These are phyloP conservation scores for Ogataea corticis DNA, from an alignment of 805 yeast species.

Conservation along the genomic window DNA sequence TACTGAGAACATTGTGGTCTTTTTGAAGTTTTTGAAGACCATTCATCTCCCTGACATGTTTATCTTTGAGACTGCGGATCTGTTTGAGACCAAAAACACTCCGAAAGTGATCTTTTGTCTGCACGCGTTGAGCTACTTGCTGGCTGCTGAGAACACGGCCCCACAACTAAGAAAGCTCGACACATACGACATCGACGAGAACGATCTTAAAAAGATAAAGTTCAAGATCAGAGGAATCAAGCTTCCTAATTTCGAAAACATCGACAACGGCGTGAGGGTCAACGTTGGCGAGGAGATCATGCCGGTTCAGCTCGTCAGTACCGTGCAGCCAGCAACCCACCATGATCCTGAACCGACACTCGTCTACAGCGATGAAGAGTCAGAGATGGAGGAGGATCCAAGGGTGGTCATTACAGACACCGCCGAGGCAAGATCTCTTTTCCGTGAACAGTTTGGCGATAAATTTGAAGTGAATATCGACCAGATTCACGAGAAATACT, in stretches of 20 bases:
- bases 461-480: slow-evolving; percentile 26
- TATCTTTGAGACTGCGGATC: slow-evolving; percentile 87
- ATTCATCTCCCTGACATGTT: slow-evolving; percentile 84
- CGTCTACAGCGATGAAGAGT: neutral
- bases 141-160: slow-evolving; percentile 57
- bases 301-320: slow-evolving; percentile 16
- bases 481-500: slow-evolving; percentile 32
- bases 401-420: slow-evolving; percentile 16
- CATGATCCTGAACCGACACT: neutral
- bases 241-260: slow-evolving; percentile 70
- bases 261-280: slow-evolving; percentile 37
- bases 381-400: neutral
- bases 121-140: slow-evolving; percentile 80
- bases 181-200: slow-evolving; percentile 61
- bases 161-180: slow-evolving; percentile 64
- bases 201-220: slow-evolving; percentile 69
- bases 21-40: slow-evolving; percentile 67
- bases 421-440: slow-evolving; percentile 25
- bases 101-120: slow-evolving; percentile 94
- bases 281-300: slow-evolving; percentile 31
- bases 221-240: slow-evolving; percentile 65
- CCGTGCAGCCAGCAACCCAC: slow-evolving; percentile 1
- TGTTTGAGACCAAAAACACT: slow-evolving; percentile 86
- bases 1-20: slow-evolving; percentile 87
- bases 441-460: slow-evolving; percentile 18